Base-by-base conservation (phyloP, 2,329 filamentous ascomycete genomes). In the Saccharata proteae region DNA sequence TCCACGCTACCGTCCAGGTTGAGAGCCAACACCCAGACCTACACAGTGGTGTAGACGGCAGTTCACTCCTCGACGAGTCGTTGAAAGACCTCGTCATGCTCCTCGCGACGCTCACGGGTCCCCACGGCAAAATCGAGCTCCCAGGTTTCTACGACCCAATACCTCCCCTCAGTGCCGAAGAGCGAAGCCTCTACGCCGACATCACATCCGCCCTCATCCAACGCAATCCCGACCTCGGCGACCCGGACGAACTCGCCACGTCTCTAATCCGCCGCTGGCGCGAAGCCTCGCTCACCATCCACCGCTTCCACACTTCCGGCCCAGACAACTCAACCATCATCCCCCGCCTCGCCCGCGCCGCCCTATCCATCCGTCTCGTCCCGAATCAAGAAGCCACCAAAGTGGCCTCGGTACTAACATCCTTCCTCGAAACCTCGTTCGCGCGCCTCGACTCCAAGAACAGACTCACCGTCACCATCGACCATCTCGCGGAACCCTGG, bases 11-110 rank as follows among this genome's bases (percentile, higher is more conserved):
- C 0, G 70, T 96, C 5, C 80, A 85, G 38, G 76, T 98, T 16
- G 79, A 92, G 41, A 92, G 85, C 35, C 74, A 75, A 30, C 76
- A 82, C 40, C 85, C 86, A 0, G 90, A 98, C 55, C 69, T 93
- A 2, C 90, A 98, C 56, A 93, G 84, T 38, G 90, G 90, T 46
- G 88, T 98, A n/a, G 88, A 96, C 47, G 90, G 90, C 22, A 93
- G 85, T 38, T 76, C 81, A 39, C 71, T 92, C 58, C 73, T 90
- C 38, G 83, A 93, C 37, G 90, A 98, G 50, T 83, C 88, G 1
- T 64, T 96, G 6, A 93, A 92, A 23, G 90, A 98, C 52, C 66
- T 98, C 2, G 86, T 92, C 3, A 69, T 80, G 40, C 65, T 96
- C 1, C 65, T 98, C 4, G 74, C 81, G 1, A 85, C 75, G 31